Evolutionary conservation across 106 monocot species (phyloP), one percentile per base, ranked within the genome.

Genomic region (Apostasia ramifera): DNA sequence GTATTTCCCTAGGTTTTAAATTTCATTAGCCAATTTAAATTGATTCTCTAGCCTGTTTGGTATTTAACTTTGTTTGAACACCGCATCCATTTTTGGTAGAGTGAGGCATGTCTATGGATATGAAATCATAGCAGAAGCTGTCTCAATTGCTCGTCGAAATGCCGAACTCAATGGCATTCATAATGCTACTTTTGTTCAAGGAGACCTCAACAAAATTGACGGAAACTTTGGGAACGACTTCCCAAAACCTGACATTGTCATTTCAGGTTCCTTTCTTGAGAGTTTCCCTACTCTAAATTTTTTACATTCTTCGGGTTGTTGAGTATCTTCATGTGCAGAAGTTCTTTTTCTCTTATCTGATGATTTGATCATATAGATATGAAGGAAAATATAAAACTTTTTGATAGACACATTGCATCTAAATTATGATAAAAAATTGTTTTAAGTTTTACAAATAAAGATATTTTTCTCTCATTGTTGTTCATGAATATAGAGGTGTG

Each of bases 171-270:
- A 97, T 78, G 82, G 74, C 72, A 97, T 97, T 12, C 66, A 70
- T 74, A 97, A 97, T 85, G 89, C 92, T 54, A 92, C 89, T 50
- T 97, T 97, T 83, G 67, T 97, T 64, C 92, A 85, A 79, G 97
- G 97, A 61, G 97, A 97, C 80, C 92, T 97, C 8, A 97, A 97
- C 61, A 97, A 97, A 81, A 92, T 97, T 41, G 75, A 38, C 68
- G 89, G 87, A 26, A 76, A 57, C 53, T 97, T 97, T 89, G 97
- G 97, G 69, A 84, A 76, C 64, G 81, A 85, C 57, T 90, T 97
- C 68, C 97, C 97, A 53, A 84, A 82, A 64, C 92, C 95, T 26
- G 95, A 97, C 65, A 72, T 97, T 74, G 81, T 97, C 57, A 97
- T 97, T 69, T 80, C 89, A 89, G 95, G 95, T 95, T 67, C 26